Evolutionary conservation across 805 yeast genomes (phyloP), one percentile per base, ranked within the genome.

Genomic region (Candida parachauliodes): DNA sequence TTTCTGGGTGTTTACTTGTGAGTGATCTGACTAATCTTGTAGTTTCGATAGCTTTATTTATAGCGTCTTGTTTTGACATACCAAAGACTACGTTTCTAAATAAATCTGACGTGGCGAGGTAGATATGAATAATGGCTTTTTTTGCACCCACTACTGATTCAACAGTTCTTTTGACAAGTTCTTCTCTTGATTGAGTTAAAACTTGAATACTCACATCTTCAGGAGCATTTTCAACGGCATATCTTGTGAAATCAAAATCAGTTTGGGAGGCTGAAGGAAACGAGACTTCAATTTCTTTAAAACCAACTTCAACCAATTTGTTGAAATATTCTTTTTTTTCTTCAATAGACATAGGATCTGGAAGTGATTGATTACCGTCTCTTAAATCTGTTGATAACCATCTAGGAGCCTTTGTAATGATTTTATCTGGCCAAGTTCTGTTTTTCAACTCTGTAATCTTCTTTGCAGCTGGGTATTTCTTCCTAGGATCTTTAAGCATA

Each of bases 201-300:
- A 81, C 87, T 64, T 83, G 91, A 49, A 83, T 78, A 28, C 72
- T 59, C 15, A 83, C 89, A 52, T 82, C 91, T 14, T 72, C 83
- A 8, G 91, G 91, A 20, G 87, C 84, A 50, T 77, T 76, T 56
- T 81, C 86, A 30, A 83, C 88, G 5, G 88, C 89, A 50, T 77
- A 83, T 42, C 88, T 68, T 16, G 91, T 83, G 68, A 83, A 83
- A 60, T 83, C 91, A 52, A 83, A 83, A 62, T 83, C 91, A 5
- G 87, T 81, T 55, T 83, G 89, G 3, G 88, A 82, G 3, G 89
- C 89, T 20, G 87, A 79, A 8, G 91, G 91, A 64, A 83, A 83
- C 2, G 87, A 69, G 32, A 83, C 91, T 60, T 83, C 91, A 50
- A 83, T 83, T 63, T 83, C 91, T 55, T 83, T 83, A 65, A 83